Evolutionary conservation across 768 basidiomycete species (phyloP).

Genomic region (Mycena venus): DNA sequence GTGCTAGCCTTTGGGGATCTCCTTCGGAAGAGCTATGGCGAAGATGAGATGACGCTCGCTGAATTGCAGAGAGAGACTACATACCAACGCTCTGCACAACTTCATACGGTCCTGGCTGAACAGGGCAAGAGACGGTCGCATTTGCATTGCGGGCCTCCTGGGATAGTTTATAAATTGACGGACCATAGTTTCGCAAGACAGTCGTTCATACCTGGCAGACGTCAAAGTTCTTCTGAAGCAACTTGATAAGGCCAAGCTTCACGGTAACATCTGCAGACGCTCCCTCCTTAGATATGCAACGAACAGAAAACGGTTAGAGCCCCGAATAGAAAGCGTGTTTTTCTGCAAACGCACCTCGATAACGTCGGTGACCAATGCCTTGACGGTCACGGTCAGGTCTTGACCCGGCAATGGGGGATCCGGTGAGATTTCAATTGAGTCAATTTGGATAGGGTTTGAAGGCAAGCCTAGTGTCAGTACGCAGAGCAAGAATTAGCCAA

Average conservation of each 20-base stretch:
- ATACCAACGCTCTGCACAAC: constrained; percentile 88
- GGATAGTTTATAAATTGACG: constrained; percentile 66
- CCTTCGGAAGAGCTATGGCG: constrained; percentile 88
- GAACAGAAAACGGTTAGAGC: constrained; percentile 6
- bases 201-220: neutral
- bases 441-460: constrained; percentile 67
- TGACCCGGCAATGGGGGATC: constrained; percentile 93
- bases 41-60: too few relatives aligned
- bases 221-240: neutral
- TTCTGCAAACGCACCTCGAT: constrained; percentile 70
- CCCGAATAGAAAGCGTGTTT: neutral
- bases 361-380: constrained; percentile 65
- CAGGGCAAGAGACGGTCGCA: constrained; percentile 86
- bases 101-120: constrained; percentile 76
- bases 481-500: constrained; percentile 20
- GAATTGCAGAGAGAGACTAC: too few relatives aligned
- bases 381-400: constrained; percentile 88
- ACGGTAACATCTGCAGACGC: constrained; percentile 92
- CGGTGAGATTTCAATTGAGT: constrained; percentile 81
- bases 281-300: too few relatives aligned
- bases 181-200: neutral
- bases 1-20: constrained; percentile 84
- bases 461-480: constrained; percentile 52
- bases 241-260: constrained; percentile 75
- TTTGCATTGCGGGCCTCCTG: constrained; percentile 91